These are phyloP conservation scores for Stephania cephalantha DNA, from an alignment of 164 flowering plant genomes.

Conservation along the genomic window DNA sequence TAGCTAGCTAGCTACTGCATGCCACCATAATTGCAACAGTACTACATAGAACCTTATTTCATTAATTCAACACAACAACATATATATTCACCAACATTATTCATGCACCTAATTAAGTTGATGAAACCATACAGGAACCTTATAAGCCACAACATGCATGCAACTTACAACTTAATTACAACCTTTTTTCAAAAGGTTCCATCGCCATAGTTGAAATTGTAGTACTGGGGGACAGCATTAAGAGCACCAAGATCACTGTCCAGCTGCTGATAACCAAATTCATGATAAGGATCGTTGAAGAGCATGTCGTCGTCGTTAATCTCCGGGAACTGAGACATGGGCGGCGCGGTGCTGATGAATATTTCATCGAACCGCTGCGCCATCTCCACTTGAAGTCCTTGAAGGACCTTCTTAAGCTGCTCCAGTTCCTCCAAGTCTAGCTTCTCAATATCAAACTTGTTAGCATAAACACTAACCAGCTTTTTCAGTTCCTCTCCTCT, in stretches of 20 bases:
- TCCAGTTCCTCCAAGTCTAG: constrained; percentile 5
- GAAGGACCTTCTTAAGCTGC: neutral
- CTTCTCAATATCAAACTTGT: constrained; percentile 8
- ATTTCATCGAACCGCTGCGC: neutral
- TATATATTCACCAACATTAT: too few relatives aligned
- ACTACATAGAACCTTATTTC: too few relatives aligned
- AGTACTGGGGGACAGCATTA: neutral
- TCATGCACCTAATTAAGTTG: too few relatives aligned
- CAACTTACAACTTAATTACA: too few relatives aligned
- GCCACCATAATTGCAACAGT: too few relatives aligned
- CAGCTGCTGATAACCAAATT: neutral
- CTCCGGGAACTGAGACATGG: neutral
- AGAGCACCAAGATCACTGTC: neutral
- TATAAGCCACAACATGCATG: neutral
- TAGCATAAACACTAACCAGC: neutral
- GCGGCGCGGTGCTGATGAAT: neutral
- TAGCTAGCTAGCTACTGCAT: too few relatives aligned
- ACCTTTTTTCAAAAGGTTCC: neutral
- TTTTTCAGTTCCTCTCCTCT: neutral
- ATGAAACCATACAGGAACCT: neutral
- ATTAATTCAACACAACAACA: too few relatives aligned
- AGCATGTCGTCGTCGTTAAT: neutral
- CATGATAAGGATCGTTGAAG: neutral
- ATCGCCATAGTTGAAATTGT: neutral
- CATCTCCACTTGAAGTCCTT: neutral